Evolutionary conservation across 2,329 filamentous ascomycete species (phyloP).

Genomic region (Neopestalotiopsis sp.): DNA sequence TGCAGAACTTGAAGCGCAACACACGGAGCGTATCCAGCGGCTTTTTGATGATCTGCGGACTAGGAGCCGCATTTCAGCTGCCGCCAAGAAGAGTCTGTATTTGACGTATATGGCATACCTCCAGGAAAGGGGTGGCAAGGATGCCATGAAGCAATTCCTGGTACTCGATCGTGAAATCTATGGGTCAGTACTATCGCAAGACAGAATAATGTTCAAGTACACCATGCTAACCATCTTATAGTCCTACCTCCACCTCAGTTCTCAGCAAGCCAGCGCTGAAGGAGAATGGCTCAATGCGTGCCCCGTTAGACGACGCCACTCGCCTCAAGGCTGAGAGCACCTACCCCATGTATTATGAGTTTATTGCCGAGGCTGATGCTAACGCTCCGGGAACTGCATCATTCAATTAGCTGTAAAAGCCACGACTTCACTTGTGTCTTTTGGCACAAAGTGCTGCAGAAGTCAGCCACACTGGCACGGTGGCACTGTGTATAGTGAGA

Average conservation of each 20-base stretch:
- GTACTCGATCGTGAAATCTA: conserved; percentile 84
- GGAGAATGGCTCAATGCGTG: conserved; percentile 48
- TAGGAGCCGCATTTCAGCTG: conserved; percentile 71
- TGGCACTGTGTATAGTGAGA: background rate
- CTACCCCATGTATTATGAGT: conserved; percentile 59
- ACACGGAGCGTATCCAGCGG: conserved; percentile 77
- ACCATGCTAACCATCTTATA: conserved; percentile 30
- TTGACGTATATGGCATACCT: conserved; percentile 83
- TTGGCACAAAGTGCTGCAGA: background rate
- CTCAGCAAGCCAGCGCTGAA: conserved; percentile 44
- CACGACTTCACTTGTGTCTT: background rate
- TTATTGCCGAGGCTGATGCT: conserved; percentile 50
- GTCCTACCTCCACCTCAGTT: conserved; percentile 51
- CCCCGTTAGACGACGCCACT: conserved; percentile 57
- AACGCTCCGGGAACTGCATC: conserved; percentile 54
- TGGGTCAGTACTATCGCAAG: conserved; percentile 61
- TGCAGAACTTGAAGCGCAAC: conserved; percentile 64
- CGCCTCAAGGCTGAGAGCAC: conserved; percentile 55
- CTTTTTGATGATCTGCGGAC: conserved; percentile 77
- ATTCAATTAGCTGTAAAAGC: conserved; percentile 48
- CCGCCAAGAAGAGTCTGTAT: conserved; percentile 75
- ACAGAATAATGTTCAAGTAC: background rate
- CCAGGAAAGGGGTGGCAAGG: conserved; percentile 79
- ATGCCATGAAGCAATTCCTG: conserved; percentile 86
- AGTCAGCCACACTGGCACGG: background rate